Evolutionary conservation across 2,329 filamentous ascomycete species (phyloP), one percentile per base, ranked within the genome.

Genomic region (Exserohilum rostratum): DNA sequence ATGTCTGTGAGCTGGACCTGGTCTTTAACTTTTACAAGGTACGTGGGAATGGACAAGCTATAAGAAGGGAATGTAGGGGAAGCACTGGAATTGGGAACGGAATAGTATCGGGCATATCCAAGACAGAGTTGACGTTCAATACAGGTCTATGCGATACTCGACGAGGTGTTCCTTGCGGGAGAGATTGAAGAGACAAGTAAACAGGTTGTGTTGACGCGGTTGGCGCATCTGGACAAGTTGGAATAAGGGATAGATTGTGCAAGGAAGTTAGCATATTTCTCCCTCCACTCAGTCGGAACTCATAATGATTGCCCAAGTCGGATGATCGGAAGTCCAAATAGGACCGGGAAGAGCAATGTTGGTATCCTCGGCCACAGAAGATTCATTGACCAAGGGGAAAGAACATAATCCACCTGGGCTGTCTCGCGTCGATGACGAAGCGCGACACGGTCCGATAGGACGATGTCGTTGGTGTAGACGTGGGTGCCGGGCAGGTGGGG

Each of bases 141-240:
- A 37, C 64, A 89, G 86, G 93, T 99, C 62, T 99, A 99, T 78
- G 95, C 95, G 44, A 99, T 99, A 61, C 86, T 99, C 25, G 95
- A 99, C 73, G 95, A 99, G 80, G 95, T 99, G 17, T 99, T 99
- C 76, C 80, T 99, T 57, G 95, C 95, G 0, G 95, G 95, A 15
- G 95, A 99, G 83, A 96, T 99, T 57, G 92, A 99, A 79, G 95
- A 99, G 84, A 98, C 93, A 59, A 96, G 91, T 75, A 99, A 98
- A 78, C 93, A 98, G 78, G 95, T 98, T 29, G 95, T 99, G 15
- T 79, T 99, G 70, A 98, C 95, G 49, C 81, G 95, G 67, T 74
- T 99, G 76, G 95, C 98, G 73, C 95, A 99, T 80, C 76, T 99
- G 75, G 95, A 99, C 73, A 98, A 98, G 78, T 78, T 99, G 72